Evolutionary conservation across 495 filamentous ascomycete species (phyloP).

Genomic region (Talaromyces wortmannii): DNA sequence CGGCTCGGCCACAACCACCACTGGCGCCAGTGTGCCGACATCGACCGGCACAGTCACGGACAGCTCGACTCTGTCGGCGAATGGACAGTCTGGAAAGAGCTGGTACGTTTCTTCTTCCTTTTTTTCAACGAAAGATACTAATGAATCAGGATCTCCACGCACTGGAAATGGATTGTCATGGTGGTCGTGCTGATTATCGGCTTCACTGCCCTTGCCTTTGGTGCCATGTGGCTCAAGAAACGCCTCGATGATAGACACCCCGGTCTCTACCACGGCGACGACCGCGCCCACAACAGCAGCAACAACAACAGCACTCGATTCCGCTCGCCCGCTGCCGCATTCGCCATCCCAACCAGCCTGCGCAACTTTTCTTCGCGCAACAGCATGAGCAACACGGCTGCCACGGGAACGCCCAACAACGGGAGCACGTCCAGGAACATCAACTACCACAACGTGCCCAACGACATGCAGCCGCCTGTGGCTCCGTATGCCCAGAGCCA

Average conservation of each 20-base stretch:
- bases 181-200: constrained; percentile 43
- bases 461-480: background rate
- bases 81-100: constrained; percentile 1
- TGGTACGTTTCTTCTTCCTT: constrained; percentile 15
- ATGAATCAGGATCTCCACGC: constrained; percentile 35
- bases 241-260: constrained; percentile 40
- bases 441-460: background rate
- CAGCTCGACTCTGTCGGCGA: no score
- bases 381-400: background rate
- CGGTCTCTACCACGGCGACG: constrained; percentile 24
- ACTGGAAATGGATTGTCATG: constrained; percentile 50
- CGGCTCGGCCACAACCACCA: constrained; percentile 6
- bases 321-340: background rate
- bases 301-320: background rate
- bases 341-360: background rate
- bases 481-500: background rate
- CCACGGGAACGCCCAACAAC: background rate
- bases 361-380: background rate
- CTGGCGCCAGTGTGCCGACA: constrained; percentile 5
- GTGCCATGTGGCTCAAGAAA: constrained; percentile 38
- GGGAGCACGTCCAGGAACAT: background rate
- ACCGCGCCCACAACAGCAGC: background rate
- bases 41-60: background rate
- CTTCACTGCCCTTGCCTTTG: constrained; percentile 27
- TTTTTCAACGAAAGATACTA: background rate